Base-by-base conservation (phyloP, 495 filamentous ascomycete genomes). In the Lophium mytilinum region DNA sequence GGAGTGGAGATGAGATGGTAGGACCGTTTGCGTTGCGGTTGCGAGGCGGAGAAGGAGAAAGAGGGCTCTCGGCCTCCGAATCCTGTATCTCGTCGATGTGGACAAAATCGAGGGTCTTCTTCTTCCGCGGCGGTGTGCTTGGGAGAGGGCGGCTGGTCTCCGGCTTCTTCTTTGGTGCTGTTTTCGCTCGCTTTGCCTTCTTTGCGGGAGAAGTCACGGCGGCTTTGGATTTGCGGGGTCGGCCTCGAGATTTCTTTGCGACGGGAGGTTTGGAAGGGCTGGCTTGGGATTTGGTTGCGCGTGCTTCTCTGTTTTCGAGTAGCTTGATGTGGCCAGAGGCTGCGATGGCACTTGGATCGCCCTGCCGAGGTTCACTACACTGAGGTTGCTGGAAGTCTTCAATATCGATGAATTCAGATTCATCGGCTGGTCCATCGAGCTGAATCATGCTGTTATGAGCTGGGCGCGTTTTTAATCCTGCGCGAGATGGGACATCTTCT, bases 51-150 rank as follows among this genome's bases (percentile, higher is more conserved):
- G 69, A 67, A 9, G 69, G 71, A 0, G 66, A 66, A 1, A 68
- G 64, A 4, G 65, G 67, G 10, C 55, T 37, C 10, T 68, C 62
- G 15, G 59, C 42, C 46, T 72, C 69, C 8, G 66, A 61, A 48
- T 73, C 71, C 0, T 55, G 52, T 40, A 73, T 73, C 35, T 71
- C 68, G 55, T 72, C 71, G 12, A 72, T 68, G 59, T 69, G 39
- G n/a, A 53, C 24, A 34, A 49, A 69, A 1, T 49, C 46, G 41
- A 66, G 59, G 11, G n/a, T 50, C n/a, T 56, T 57, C 11, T 49
- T 56, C 11, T 49, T 56, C 4, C 21, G 14, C 33, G 24, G 52
- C 42, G 58, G 35, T 7, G 43, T 58, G 17, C 30, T 19, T 46
- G 45, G 60, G 30, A 33, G 52, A 12, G 12, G 40, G 18, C 24